phyloP scores from a whole-genome alignment of 1,284 basidiomycete species.

The Irpex rosettiformis region DNA sequence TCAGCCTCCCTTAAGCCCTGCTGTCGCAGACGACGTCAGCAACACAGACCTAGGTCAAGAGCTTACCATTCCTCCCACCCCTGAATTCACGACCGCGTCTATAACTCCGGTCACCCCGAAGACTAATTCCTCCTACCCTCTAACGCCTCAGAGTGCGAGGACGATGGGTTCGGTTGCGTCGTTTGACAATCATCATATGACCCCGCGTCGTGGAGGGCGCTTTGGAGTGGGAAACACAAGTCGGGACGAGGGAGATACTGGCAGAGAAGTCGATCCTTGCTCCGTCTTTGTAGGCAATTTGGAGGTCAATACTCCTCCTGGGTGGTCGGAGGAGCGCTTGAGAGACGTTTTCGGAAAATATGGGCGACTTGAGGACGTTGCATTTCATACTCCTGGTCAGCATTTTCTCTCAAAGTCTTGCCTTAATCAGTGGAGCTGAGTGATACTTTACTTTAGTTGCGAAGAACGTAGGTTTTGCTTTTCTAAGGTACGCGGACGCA shows the following conservation, averaged over 20 bases:
- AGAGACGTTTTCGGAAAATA: slow-evolving; percentile 55
- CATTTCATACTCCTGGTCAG: slow-evolving; percentile 61
- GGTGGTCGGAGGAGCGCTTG: slow-evolving; percentile 67
- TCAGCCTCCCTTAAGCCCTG: slow-evolving; percentile 5
- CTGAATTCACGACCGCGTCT: slow-evolving; percentile 44
- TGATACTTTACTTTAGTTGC: slow-evolving; percentile 38
- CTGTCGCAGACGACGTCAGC: neutral
- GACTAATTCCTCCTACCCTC: slow-evolving; percentile 31
- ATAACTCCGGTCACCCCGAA: slow-evolving; percentile 48
- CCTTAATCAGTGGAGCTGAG: neutral
- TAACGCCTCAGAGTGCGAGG: slow-evolving; percentile 17
- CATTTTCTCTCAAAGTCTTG: slow-evolving; percentile 30
- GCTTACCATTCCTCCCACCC: slow-evolving; percentile 37
- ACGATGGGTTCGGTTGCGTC: neutral
- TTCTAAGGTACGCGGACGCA: slow-evolving; percentile 62
- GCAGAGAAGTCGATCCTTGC: slow-evolving; percentile 50
- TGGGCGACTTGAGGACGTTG: slow-evolving; percentile 59
- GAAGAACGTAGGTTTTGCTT: slow-evolving; percentile 69
- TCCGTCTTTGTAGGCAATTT: slow-evolving; percentile 76
- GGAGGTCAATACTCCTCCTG: slow-evolving; percentile 54
- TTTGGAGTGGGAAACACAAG: neutral
- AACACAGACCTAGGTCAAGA: slow-evolving; percentile 4
- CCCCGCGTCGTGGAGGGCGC: neutral
- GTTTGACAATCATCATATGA: neutral
- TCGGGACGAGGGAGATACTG: slow-evolving; percentile 20